Conservation (phyloP, 139 green algal species). For the Closterium sp. region DNA sequence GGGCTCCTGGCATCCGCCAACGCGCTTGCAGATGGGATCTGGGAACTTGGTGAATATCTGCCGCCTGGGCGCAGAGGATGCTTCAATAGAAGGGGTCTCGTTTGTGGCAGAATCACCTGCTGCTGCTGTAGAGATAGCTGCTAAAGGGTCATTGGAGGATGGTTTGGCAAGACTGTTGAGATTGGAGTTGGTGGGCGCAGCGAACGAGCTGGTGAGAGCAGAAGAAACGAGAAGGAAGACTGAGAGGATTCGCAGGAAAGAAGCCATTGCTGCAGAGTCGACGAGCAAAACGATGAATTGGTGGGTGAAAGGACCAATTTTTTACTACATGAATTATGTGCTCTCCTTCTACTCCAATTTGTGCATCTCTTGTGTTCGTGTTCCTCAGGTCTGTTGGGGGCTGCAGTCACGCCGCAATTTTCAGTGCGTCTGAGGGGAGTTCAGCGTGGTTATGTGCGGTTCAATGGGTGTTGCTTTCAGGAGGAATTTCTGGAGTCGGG, state of each 20-base stretch:
- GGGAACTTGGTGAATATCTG: not conserved
- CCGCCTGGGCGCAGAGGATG: not conserved
- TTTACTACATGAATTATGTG: no score
- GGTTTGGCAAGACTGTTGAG: not conserved
- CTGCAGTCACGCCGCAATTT: not conserved
- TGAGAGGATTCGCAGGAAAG: not conserved
- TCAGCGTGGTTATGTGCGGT: not conserved
- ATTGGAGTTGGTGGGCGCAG: not conserved
- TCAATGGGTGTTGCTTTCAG: not conserved
- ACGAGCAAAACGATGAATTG: no score
- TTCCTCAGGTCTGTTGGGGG: not conserved
- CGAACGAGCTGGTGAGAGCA: not conserved
- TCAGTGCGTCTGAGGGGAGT: not conserved
- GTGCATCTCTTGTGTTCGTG: no score
- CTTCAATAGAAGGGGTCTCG: not conserved
- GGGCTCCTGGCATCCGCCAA: not conserved
- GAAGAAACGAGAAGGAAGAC: not conserved
- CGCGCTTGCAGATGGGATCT: not conserved
- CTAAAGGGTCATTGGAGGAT: not conserved
- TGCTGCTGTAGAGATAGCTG: not conserved
- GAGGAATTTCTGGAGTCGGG: not conserved
- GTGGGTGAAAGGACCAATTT: no score
- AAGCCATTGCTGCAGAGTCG: not conserved
- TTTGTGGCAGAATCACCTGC: not conserved
- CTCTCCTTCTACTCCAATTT: no score